phyloP scores from a whole-genome alignment of 495 filamentous ascomycete species.

The Apodospora peruviana region DNA sequence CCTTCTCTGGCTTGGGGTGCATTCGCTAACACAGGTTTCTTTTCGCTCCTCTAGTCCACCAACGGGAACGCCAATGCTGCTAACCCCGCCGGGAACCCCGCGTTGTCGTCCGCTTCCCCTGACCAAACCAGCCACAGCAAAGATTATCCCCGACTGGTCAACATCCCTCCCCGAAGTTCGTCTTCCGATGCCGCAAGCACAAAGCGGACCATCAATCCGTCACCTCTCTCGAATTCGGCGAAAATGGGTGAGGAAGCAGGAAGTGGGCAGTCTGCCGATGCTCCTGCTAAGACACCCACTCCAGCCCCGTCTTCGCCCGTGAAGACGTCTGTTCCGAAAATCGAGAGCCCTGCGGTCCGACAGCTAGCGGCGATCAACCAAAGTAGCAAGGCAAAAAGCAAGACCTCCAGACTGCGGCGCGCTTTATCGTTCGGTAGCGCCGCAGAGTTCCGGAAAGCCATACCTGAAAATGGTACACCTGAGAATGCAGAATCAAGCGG shows the following conservation, averaged over 20 bases:
- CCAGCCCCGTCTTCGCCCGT: conserved; percentile 20
- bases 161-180: conserved; percentile 60
- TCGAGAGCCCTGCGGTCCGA: conserved; percentile 66
- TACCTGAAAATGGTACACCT: conserved; percentile 46
- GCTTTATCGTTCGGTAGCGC: conserved; percentile 98
- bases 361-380: conserved; percentile 77
- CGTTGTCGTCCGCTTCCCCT: conserved; percentile 32
- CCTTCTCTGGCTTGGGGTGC: conserved; percentile 9
- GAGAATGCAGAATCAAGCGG: conserved; percentile 43
- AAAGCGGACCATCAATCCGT: conserved; percentile 64
- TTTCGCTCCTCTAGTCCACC: conserved; percentile 33
- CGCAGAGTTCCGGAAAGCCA: conserved; percentile 79
- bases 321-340: conserved; percentile 27
- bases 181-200: conserved; percentile 61
- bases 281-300: conserved; percentile 22
- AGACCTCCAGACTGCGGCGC: conserved; percentile 83
- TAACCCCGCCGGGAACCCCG: conserved; percentile 44
- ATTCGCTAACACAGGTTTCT: conserved; percentile 29
- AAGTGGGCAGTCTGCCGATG: conserved; percentile 23
- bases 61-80: conserved; percentile 40
- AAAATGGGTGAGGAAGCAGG: conserved; percentile 46
- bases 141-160: conserved; percentile 55
- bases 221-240: conserved; percentile 82
- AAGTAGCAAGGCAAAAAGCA: conserved; percentile 61
- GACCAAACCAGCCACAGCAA: conserved; percentile 34